Base-by-base conservation (phyloP, 2,329 filamentous ascomycete genomes). In the Aspergillus sp. region DNA sequence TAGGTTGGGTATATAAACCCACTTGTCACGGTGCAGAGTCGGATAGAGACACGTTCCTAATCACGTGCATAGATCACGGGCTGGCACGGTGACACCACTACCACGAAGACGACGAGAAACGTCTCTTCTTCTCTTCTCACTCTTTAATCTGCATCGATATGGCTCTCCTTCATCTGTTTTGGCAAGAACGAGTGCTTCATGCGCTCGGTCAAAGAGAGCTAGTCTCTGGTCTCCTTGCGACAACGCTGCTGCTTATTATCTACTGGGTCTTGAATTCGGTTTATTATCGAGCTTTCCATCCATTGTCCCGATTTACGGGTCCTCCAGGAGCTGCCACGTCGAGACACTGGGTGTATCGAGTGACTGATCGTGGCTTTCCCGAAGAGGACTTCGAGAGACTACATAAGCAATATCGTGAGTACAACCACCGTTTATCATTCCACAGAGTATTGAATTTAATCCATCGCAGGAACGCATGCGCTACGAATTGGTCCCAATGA, bases 401-500 rank as follows among this genome's bases (percentile, higher is more conserved):
- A 7, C 35, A 38, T 5, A 17, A 38, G 35, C 6, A 38, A 38
- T 38, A 38, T 7, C 7, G n/a, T 38, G n/a, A 7, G 35, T 4
- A 15, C n/a, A 17, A 4, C 6, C 6, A 13, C 13, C 10, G 3
- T 6, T n/a, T 9, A 13, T 37, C 13, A 15, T n/a, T 37, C 12
- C 10, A 37, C 17, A 13, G n/a, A 3, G 5, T 15, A 2, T 13
- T 17, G 7, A 37, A 9, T 7, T 17, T 2, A 37, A 37, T 17
- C 17, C 12, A 37, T 37, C 15, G n/a, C 33, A 41, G 38, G 19
- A 10, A 41, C 38, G 5, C 12, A 41, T 19, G 19, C 19, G n/a
- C 39, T 48, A 20, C 45, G 50, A 1, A 50, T 49, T 23, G 49
- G 25, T 4, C 49, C 49, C 12, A 47, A 51, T 10, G 45, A 53